Percentiles rank a stretch among this genome's conserved stretches.
These are phyloP conservation scores for Yamadazyma mexicana DNA, from an alignment of 1,139 yeast species.

Conservation along the genomic window DNA sequence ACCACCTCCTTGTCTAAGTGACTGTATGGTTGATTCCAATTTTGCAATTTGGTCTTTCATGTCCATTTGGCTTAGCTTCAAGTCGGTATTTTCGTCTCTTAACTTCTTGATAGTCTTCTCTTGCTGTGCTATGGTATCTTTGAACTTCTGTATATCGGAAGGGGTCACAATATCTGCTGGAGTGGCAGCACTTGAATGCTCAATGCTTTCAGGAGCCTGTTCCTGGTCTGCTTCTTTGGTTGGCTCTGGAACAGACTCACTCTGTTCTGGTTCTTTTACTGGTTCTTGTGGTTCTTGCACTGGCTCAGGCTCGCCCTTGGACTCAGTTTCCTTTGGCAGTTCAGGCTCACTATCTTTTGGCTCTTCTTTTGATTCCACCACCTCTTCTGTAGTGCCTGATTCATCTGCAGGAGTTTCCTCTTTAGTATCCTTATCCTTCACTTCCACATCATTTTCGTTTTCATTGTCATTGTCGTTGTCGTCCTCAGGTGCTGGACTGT, in stretches of 20 bases:
- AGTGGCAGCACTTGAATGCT: conserved; percentile 4
- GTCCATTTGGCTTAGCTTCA: conserved; percentile 48
- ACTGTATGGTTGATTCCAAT: conserved; percentile 23
- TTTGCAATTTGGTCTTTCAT: conserved; percentile 35
- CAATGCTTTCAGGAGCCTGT: no score
- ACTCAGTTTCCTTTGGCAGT: no score
- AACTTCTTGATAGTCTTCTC: conserved; percentile 38
- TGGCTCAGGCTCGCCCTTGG: no score
- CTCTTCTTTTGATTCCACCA: conserved; percentile 5
- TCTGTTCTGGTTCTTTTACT: neutral
- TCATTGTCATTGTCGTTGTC: conserved; percentile 12
- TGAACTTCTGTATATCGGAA: conserved; percentile 27
- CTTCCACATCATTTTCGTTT: conserved; percentile 11
- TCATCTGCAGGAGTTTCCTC: conserved; percentile 2
- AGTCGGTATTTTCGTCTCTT: conserved; percentile 46
- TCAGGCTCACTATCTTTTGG: no score
- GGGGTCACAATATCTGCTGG: conserved; percentile 8
- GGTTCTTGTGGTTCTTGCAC: neutral
- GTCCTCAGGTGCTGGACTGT: conserved; percentile 9
- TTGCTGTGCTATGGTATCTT: conserved; percentile 28
- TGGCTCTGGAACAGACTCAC: neutral
- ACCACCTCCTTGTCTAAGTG: conserved; percentile 12
- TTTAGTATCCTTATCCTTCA: conserved; percentile 8
- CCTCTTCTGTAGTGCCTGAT: neutral
- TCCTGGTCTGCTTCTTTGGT: no score